A percentile compares a stretch with the other conserved stretches of the same genome.
These are phyloP conservation scores for Wickerhamomyces alni DNA, from an alignment of 805 yeast species.

Conservation along the genomic window DNA sequence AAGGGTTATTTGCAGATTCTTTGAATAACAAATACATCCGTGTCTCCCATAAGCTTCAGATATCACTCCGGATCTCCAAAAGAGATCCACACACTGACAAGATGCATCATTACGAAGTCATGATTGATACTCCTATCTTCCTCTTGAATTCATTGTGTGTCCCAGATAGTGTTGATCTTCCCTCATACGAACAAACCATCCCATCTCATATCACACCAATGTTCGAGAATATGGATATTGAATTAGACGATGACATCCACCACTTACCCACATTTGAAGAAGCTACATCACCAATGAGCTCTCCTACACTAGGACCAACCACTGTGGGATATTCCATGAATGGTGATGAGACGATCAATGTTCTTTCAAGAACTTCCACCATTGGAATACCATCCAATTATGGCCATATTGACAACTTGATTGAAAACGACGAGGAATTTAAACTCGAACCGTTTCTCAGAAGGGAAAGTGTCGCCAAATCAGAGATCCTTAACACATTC, in stretches of 20 bases:
- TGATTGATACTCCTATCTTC: constrained; percentile 70
- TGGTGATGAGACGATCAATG: constrained; percentile 16
- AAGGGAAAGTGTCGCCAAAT: constrained; percentile 6
- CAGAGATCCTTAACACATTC: constrained; percentile 10
- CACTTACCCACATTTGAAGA: constrained; percentile 60
- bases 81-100: constrained; percentile 43
- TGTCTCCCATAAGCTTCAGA: constrained; percentile 62
- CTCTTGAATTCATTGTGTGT: constrained; percentile 39
- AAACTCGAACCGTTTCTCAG: background rate
- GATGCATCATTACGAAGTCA: constrained; percentile 72
- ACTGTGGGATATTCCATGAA: constrained; percentile 4
- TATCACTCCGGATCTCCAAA: constrained; percentile 61
- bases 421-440: constrained; percentile 7
- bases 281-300: constrained; percentile 44
- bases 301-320: constrained; percentile 16
- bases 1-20: constrained; percentile 41
- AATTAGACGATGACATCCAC: constrained; percentile 14
- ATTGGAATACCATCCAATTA: constrained; percentile 6
- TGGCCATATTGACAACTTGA: constrained; percentile 18
- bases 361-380: constrained; percentile 18
- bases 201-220: background rate
- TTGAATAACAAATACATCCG: constrained; percentile 56
- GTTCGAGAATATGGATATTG: constrained; percentile 1
- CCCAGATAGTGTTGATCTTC: constrained; percentile 31
- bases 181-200: constrained; percentile 24